Base-by-base conservation (phyloP, 2,329 filamentous ascomycete genomes). In the Sporothrix variecibatus region DNA sequence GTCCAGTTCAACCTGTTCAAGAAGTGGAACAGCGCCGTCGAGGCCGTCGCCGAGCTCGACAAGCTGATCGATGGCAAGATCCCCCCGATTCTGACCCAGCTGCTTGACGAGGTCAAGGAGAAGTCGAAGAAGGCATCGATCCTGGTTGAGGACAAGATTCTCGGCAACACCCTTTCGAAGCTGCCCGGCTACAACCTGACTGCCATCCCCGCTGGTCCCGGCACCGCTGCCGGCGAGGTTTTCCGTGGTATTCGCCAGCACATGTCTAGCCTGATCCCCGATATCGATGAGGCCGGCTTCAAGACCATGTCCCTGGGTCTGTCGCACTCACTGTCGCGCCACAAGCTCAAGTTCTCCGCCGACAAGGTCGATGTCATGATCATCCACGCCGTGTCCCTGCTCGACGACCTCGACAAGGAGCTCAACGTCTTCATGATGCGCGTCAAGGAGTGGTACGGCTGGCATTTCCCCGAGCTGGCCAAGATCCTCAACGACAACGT, bases 351-450 rank as follows among this genome's bases (percentile, higher is more conserved):
- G 87, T 99, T 99, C 86, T 97, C 94, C 9, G 93, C 95, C 74
- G 95, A 99, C 82, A 99, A 99, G 88, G 95, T 99, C 78, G 96
- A 99, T 82, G 96, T 96, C 71, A 99, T 99, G 96, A 97, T 99
- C 81, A 95, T 99, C 74, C 96, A 99, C 85, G 95, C 95, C 74
- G 96, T 99, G 81, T 92, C 93, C 77, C 90, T 98, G 71, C 88
- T 99, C 65, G 96, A 99, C 82, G 96, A 99, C 77, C 87, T 99
- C 76, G 96, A 99, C 87, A 99, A 99, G 88, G 96, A 99, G 85
- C 87, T 99, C 77, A 99, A 99, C 87, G 96, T 94, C 79, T 98
- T 98, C 82, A 95, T 96, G 77, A 99, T 99, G 96, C 90, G 96
- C 83, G 94, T 98, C 76, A 98, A 98, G 90, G 96, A 99, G 84